Conservation (phyloP, 805 yeast genomes). For the Hanseniaspora jakobsenii region DNA sequence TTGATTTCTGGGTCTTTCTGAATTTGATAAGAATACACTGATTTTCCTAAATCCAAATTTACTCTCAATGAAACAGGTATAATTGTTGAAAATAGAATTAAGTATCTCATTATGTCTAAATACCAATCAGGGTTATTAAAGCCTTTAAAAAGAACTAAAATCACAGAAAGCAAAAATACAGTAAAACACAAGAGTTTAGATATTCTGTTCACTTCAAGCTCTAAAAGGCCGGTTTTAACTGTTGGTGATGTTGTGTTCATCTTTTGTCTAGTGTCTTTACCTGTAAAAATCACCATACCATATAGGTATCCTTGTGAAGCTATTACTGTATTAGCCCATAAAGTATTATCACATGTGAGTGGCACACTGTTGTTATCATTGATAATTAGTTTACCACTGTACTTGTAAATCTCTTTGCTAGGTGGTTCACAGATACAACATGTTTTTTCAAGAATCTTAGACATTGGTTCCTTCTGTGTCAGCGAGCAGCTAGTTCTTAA, state of each 20-base stretch:
- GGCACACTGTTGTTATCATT: slow-evolving; percentile 48
- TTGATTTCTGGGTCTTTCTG: slow-evolving; percentile 75
- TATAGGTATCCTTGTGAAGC: slow-evolving; percentile 80
- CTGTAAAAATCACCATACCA: slow-evolving; percentile 83
- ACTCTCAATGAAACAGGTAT: slow-evolving; percentile 94
- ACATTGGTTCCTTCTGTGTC: slow-evolving; percentile 52
- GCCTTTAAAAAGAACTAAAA: slow-evolving; percentile 71
- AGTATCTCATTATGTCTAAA: slow-evolving; percentile 76
- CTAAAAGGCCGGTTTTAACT: slow-evolving; percentile 80
- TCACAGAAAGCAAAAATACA: slow-evolving; percentile 66
- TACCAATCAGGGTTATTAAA: slow-evolving; percentile 63
- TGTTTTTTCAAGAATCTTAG: slow-evolving; percentile 39
- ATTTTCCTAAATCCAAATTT: slow-evolving; percentile 85
- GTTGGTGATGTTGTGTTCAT: slow-evolving; percentile 82
- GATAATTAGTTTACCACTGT: slow-evolving; percentile 59
- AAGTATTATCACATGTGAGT: slow-evolving; percentile 73
- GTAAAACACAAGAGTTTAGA: slow-evolving; percentile 81
- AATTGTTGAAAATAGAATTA: slow-evolving; percentile 85
- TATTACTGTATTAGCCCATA: slow-evolving; percentile 96
- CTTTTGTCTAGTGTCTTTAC: slow-evolving; percentile 85
- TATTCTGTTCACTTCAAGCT: slow-evolving; percentile 75
- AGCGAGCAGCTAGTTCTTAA: slow-evolving; percentile 62
- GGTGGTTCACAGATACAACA: slow-evolving; percentile 69
- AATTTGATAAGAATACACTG: slow-evolving; percentile 90
- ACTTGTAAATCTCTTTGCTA: slow-evolving; percentile 66